Conservation (phyloP, 2,329 filamentous ascomycete species). For the Stachybotrys chlorohalonatus region DNA sequence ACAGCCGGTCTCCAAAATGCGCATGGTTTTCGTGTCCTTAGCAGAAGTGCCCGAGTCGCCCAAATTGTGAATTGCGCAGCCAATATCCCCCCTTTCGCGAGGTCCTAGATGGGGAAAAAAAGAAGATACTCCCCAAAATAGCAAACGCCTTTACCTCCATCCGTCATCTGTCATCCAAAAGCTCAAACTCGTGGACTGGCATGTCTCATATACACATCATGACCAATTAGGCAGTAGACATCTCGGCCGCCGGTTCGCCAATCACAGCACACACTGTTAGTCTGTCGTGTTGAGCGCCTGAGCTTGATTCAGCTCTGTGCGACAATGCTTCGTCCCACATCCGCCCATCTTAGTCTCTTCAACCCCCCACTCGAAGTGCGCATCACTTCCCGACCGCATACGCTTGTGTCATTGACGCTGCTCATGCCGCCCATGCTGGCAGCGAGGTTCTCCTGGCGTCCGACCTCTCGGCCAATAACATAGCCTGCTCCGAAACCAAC, state of each 20-base stretch:
- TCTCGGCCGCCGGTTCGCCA: conserved; percentile 2
- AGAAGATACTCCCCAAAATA: neutral
- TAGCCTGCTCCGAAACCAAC: conserved; percentile 63
- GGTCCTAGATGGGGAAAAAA: neutral
- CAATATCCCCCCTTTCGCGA: neutral
- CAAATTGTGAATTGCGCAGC: too few relatives aligned
- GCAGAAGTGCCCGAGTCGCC: too few relatives aligned
- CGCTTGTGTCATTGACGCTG: conserved; percentile 35
- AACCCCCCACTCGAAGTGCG: conserved; percentile 41
- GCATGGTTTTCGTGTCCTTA: too few relatives aligned
- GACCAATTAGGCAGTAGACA: conserved; percentile 1
- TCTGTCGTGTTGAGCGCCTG: neutral
- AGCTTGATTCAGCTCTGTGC: conserved; percentile 21
- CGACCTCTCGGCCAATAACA: conserved; percentile 58
- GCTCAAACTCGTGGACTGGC: neutral
- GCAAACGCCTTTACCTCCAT: neutral
- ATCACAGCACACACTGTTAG: neutral
- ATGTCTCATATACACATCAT: conserved; percentile 8
- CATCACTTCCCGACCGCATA: conserved; percentile 45
- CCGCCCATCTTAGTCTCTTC: conserved; percentile 45
- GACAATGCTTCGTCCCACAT: conserved; percentile 39
- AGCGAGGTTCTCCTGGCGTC: conserved; percentile 47
- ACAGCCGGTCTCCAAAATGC: too few relatives aligned
- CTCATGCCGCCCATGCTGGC: conserved; percentile 22
- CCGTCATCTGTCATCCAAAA: neutral